Base-by-base conservation (phyloP, 2,329 filamentous ascomycete genomes). In the Chaetothyriales sp. region DNA sequence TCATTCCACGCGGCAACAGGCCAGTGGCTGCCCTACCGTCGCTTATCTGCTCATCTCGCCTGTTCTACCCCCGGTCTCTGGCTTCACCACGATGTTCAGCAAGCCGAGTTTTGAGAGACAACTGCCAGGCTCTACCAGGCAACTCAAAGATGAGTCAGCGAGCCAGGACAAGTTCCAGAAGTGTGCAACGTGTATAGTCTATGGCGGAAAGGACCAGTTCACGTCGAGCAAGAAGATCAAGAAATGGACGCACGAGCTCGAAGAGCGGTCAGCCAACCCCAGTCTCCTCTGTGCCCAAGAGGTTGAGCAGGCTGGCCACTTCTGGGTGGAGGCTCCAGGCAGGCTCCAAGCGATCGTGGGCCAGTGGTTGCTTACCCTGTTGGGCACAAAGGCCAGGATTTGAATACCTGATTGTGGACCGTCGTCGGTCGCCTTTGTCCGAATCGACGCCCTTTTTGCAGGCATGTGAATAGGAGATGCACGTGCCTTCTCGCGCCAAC, bases 131-230 rank as follows among this genome's bases (percentile, higher is more conserved):
- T 56, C 66, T 43, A 54, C 54, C 44, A 53, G 54, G 9, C 58
- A 62, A 5, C 53, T 62, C 44, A 52, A 64, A 48, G 60, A 59
- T 8, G 19, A 42, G 36, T 26, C 39, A 18, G 10, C n/a, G 22
- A 26, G 25, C 4, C 32, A 49, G n/a, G 19, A 44, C 19, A 49
- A 39, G 10, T 46, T 52, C 18, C 43, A 28, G 53, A 22, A 47
- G 48, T 45, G 46, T 60, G 53, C 53, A 57, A 42, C 59, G 59
- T 53, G 57, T 61, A 53, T 54, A 0, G 66, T 94, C 0, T 94
- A 81, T 61, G 90, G 89, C 1, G 78, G 82, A 48, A 71, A 76
- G 3, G 89, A 96, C 64, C 68, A 74, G 0, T 93, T 95, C 57
- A 81, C 85, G 1, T 76, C 80, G 1, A 71, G 70, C 2, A 75